Conservation (phyloP, 805 yeast genomes). For the Kazachstania psychrophila region DNA sequence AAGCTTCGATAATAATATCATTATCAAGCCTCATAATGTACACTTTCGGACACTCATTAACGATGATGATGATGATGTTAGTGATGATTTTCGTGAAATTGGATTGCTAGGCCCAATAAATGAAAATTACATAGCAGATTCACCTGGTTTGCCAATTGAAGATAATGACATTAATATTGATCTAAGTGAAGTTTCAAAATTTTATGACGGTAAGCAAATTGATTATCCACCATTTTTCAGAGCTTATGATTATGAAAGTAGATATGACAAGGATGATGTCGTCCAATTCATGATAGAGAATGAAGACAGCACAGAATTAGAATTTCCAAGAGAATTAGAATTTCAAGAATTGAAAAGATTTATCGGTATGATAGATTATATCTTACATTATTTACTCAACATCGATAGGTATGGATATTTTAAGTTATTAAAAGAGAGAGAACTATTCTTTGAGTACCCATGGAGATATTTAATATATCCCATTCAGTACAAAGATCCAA, state of each 20-base stretch:
- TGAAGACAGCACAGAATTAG: constrained; percentile 10
- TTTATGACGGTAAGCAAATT: constrained; percentile 4
- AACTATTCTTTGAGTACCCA: constrained; percentile 13
- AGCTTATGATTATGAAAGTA: constrained; percentile 15
- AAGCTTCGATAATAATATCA: too few relatives aligned
- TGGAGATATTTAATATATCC: constrained; percentile 10
- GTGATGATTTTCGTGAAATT: too few relatives aligned
- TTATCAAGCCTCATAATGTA: too few relatives aligned
- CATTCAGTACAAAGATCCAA: constrained; percentile 5
- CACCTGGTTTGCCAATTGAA: too few relatives aligned
- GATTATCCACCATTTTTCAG: constrained; percentile 19
- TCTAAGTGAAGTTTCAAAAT: constrained; percentile 2
- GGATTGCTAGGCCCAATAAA: too few relatives aligned
- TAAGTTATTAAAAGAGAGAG: constrained; percentile 16
- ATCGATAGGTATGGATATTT: constrained; percentile 21
- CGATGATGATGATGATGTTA: too few relatives aligned
- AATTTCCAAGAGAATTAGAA: constrained; percentile 22
- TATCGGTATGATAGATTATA: constrained; percentile 11
- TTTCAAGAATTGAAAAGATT: constrained; percentile 12
- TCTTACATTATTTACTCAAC: constrained; percentile 20
- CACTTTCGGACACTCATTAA: too few relatives aligned
- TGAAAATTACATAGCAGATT: too few relatives aligned
- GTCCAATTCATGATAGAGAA: constrained; percentile 13
- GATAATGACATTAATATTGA: constrained; percentile 1
- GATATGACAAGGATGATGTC: constrained; percentile 17